A percentile compares a stretch with the other conserved stretches of the same genome.
Conservation (phyloP, 202 grass and related monocot genomes). For the Setaria viridis region DNA sequence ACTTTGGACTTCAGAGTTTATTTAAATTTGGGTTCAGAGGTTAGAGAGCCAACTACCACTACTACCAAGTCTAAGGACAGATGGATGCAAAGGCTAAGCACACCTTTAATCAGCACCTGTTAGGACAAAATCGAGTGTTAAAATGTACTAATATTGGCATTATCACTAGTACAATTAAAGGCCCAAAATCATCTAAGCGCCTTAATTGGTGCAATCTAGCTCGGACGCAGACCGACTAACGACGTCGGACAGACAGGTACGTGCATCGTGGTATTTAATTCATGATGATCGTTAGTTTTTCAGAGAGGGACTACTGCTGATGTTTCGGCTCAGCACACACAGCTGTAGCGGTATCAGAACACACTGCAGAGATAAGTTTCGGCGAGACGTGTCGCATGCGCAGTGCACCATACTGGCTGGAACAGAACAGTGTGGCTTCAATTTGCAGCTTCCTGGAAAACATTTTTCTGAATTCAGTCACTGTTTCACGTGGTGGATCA, state of each 20-base stretch:
- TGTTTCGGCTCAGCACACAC: neutral
- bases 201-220: slow-evolving; percentile 29
- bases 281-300: neutral
- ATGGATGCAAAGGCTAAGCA: neutral
- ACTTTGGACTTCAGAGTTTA: slow-evolving; percentile 5
- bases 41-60: slow-evolving; percentile 3
- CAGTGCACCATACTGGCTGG: neutral
- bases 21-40: neutral
- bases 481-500: slow-evolving; percentile 36
- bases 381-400: neutral
- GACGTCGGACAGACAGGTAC: neutral
- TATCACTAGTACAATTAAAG: neutral
- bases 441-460: neutral
- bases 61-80: neutral
- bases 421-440: neutral
- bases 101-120: neutral
- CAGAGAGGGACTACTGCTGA: neutral
- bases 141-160: neutral
- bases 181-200: neutral
- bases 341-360: neutral
- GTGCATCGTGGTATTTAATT: slow-evolving; percentile 4
- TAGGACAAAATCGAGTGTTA: neutral
- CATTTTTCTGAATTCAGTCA: slow-evolving; percentile 1
- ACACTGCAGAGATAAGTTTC: neutral
- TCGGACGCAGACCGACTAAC: neutral